Base-by-base conservation (phyloP, 768 basidiomycete species). In the Macrolepiota dolichaula region DNA sequence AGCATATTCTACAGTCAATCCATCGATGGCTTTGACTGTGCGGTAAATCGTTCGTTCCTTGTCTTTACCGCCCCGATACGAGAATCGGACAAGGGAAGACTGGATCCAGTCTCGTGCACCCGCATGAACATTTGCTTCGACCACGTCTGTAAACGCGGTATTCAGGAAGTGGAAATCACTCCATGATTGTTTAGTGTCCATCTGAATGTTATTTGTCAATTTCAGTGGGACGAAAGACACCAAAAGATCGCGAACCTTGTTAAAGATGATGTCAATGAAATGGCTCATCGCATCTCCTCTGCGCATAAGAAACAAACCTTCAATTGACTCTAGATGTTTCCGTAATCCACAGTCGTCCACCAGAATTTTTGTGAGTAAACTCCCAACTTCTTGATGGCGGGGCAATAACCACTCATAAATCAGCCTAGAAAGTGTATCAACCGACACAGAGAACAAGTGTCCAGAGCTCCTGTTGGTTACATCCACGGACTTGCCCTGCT, bases 151-250 rank as follows among this genome's bases (percentile, higher is more conserved):
- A 69, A 94, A 92, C 10, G 87, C 85, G 29, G 84, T 87, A 67
- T 94, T 94, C 57, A 94, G 70, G 72, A 90, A 91, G 73, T 94
- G 92, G 69, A 91, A 92, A 68, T 94, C 92, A 50, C 73, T 79
- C 92, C 92, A 94, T 37, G 75, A 68, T 67, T 88, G 85, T 51
- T 81, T 77, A n/a, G 76, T 76, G 64, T 94, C 89, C 84, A 93
- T 92, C 91, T 93, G 57, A 4, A 52, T 3, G 47, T 47, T 17
- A 53, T 53, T 24, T 38, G 25, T 58, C 29, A 57, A 52, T 27
- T n/a, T 36, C 3, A 13, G 19, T 19, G 25, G 25, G 22, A 2
- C 2, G 22, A 32, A 32, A 9, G 10, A 19, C 29, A 15, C 13
- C 15, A 44, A 51, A 51, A 36, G 40, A 35, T 11, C 11, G 63